Evolutionary conservation across 768 basidiomycete species (phyloP), one percentile per base, ranked within the genome.

Genomic region (Dendrothele bispora): DNA sequence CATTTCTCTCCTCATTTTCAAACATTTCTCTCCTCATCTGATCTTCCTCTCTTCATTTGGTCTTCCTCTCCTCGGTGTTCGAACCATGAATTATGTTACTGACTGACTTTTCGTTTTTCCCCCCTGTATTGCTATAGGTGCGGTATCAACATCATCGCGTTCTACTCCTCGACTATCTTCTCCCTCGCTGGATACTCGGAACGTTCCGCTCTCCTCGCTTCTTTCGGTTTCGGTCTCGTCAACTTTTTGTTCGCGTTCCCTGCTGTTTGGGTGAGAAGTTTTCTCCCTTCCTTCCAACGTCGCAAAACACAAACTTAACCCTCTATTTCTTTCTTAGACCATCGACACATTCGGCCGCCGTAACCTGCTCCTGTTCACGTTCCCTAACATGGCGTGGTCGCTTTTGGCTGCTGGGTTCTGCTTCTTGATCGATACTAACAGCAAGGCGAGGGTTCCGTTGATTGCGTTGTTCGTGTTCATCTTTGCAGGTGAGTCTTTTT

Each of bases 311-410:
- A 43, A 34, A 20, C 11, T 15, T 15, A 20, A 32, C 20, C n/a
- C 11, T 34, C 30, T 34, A 34, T n/a, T n/a, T n/a, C 15, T n/a
- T 20, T 3, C 65, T 5, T 48, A 78, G 76, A 78, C 78, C 5
- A 83, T 89, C 25, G 84, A 86, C 63, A 85, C 84, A 0, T 89
- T 81, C 55, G 90, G 90, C 10, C 78, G 90, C 30, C 82, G 90
- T n/a, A 83, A 82, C 44, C 73, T 92, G 3, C 70, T 91, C 12
- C 64, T 91, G 12, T 80, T 82, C 56, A 89, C 88, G 0, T 91
- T 91, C 75, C 89, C 90, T 0, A 79, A 80, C 50, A 91, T 91
- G 90, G 82, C 85, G 0, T 77, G 80, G 69, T 84, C 82, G 24
- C 69, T 91, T 25, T 77, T 91, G 17, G 79, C 81, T 20, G 80